Percentiles rank a stretch among this genome's conserved stretches.
Conservation (phyloP, 1,284 basidiomycete species). For the Cryptococcus floricola region DNA sequence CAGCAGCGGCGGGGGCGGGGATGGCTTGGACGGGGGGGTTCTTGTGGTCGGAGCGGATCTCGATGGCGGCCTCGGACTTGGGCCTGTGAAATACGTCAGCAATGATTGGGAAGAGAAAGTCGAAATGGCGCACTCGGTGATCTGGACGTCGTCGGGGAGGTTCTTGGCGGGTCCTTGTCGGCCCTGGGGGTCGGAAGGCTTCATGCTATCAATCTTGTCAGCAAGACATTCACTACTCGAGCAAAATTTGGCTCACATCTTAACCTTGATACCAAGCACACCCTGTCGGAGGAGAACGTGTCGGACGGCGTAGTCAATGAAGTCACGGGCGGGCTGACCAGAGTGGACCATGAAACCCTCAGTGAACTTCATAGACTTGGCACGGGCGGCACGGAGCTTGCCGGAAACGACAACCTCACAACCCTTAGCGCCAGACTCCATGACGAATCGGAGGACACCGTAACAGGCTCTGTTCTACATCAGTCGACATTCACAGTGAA, state of each 20-base stretch:
- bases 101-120: slow-evolving; percentile 48
- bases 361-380: slow-evolving; percentile 99
- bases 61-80: slow-evolving; percentile 57
- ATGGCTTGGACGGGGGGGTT: slow-evolving; percentile 38
- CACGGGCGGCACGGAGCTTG: slow-evolving; percentile 98
- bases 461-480: slow-evolving; percentile 79
- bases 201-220: slow-evolving; percentile 65
- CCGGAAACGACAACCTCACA: slow-evolving; percentile 99
- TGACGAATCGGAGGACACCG: slow-evolving; percentile 99
- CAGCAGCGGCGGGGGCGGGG: slow-evolving; percentile 20
- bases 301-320: slow-evolving; percentile 95
- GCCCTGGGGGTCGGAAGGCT: slow-evolving; percentile 89
- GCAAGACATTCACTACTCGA: background rate
- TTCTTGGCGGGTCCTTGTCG: slow-evolving; percentile 84
- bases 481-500: background rate
- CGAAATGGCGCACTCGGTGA: slow-evolving; percentile 63
- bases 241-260: slow-evolving; percentile 69
- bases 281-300: slow-evolving; percentile 99
- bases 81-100: slow-evolving; percentile 32
- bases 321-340: slow-evolving; percentile 95
- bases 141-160: slow-evolving; percentile 91
- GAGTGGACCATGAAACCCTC: slow-evolving; percentile 99
- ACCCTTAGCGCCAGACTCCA: slow-evolving; percentile 99
- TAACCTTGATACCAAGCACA: slow-evolving; percentile 99
- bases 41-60: slow-evolving; percentile 50